phyloP scores from a whole-genome alignment of 768 basidiomycete genomes.

The Lentinula raphanica region DNA sequence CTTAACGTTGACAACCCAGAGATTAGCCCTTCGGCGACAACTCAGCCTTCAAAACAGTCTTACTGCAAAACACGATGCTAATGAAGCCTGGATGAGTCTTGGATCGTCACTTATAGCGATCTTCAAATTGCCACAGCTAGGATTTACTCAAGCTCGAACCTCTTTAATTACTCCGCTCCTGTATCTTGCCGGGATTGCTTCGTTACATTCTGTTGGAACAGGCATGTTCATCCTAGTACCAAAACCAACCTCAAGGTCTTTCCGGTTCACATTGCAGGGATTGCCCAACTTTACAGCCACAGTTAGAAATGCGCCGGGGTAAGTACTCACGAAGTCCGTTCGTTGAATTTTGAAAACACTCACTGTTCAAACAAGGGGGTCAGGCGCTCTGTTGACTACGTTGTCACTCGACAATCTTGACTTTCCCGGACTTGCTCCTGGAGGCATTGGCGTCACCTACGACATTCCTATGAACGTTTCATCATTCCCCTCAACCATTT shows the following conservation, averaged over 20 bases:
- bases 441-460: neutral
- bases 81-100: neutral
- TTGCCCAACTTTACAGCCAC: neutral
- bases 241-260: neutral
- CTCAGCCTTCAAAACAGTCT: neutral
- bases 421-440: neutral
- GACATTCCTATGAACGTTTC: slow-evolving; percentile 2
- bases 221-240: neutral
- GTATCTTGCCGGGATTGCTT: neutral
- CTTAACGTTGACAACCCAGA: neutral
- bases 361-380: too few relatives aligned
- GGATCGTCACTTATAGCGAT: neutral
- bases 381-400: neutral
- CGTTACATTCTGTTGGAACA: neutral
- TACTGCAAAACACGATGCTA: slow-evolving; percentile 6
- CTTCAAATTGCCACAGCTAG: neutral
- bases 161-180: neutral
- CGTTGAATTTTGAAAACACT: too few relatives aligned
- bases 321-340: neutral
- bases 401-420: neutral
- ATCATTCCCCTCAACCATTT: neutral
- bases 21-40: slow-evolving; percentile 5
- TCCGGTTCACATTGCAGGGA: neutral
- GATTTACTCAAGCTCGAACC: neutral
- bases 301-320: neutral